phyloP scores from a whole-genome alignment of 768 basidiomycete genomes.

The Pulveroboletus sp. region DNA sequence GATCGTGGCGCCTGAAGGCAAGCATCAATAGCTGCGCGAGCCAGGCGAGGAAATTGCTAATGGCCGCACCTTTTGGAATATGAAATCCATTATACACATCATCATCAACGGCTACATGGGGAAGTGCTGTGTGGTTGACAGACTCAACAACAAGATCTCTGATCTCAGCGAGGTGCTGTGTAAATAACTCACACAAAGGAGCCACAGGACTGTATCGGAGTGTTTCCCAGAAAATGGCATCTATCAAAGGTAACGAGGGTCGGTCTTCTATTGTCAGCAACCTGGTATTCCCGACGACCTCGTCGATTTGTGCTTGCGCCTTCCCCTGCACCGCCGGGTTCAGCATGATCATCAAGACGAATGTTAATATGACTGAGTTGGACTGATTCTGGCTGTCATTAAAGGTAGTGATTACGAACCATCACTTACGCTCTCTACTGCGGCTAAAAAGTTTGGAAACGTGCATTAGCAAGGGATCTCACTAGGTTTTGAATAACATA shows the following conservation, averaged over 20 bases:
- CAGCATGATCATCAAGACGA: too few species aligned
- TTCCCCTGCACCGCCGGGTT: too few species aligned
- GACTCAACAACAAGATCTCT: background rate
- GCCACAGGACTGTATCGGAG: slow-evolving; percentile 1
- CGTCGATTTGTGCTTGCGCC: too few species aligned
- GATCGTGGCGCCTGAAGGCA: slow-evolving; percentile 14
- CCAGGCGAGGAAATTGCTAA: too few species aligned
- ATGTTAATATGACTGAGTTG: background rate
- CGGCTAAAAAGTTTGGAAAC: background rate
- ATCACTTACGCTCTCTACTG: background rate
- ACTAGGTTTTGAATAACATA: background rate
- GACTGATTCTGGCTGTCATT: background rate
- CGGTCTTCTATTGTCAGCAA: slow-evolving; percentile 6
- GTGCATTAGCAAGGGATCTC: background rate
- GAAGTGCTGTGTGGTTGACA: slow-evolving; percentile 10
- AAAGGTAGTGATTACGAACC: background rate
- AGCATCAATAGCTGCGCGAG: background rate
- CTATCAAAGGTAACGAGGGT: slow-evolving; percentile 32
- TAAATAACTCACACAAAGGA: slow-evolving; percentile 5
- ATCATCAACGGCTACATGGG: slow-evolving; percentile 6
- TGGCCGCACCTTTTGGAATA: slow-evolving; percentile 36
- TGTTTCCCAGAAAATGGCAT: slow-evolving; percentile 34
- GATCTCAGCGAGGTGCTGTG: too few species aligned
- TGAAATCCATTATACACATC: slow-evolving; percentile 26
- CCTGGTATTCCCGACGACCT: too few species aligned